These are phyloP conservation scores for Xylariaceae sp. DNA, from an alignment of 2,329 filamentous ascomycete species.

Conservation along the genomic window DNA sequence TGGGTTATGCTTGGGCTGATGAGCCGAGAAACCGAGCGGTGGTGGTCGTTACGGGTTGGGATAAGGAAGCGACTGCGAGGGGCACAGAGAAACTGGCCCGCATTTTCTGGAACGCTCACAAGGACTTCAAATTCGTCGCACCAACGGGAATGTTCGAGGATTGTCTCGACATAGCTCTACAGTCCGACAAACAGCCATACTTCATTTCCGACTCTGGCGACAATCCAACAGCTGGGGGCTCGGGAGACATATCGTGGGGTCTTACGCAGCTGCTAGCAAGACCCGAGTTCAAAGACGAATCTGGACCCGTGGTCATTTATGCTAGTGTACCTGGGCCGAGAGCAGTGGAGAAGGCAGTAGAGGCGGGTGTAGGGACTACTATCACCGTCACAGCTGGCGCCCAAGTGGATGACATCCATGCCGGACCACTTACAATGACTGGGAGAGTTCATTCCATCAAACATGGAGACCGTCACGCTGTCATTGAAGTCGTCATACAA, in stretches of 20 bases:
- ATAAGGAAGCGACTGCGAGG: conserved; percentile 44
- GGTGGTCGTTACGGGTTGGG: conserved; percentile 60
- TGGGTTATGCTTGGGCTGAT: conserved; percentile 63
- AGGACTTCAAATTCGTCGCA: conserved; percentile 59
- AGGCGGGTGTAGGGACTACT: conserved; percentile 53
- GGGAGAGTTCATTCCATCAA: conserved; percentile 58
- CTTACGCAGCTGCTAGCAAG: conserved; percentile 53
- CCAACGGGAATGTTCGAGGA: conserved; percentile 55
- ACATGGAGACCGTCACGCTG: conserved; percentile 56
- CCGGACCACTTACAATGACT: conserved; percentile 57
- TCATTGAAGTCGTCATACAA: conserved; percentile 56
- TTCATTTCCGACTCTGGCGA: conserved; percentile 64
- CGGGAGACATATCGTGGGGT: conserved; percentile 61
- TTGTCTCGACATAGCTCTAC: conserved; percentile 55
- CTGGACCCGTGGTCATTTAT: conserved; percentile 55
- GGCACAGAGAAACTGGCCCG: conserved; percentile 54
- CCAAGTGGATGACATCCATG: conserved; percentile 55
- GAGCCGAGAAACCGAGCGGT: conserved; percentile 58
- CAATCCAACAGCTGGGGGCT: conserved; percentile 61
- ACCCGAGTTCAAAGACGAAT: conserved; percentile 49
- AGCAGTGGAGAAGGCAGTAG: conserved; percentile 50
- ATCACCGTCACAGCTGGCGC: conserved; percentile 60
- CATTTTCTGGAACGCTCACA: conserved; percentile 55
- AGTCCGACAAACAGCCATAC: conserved; percentile 50
- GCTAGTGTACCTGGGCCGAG: conserved; percentile 57